These are phyloP conservation scores for Geotrichum siamense DNA, from an alignment of 1,139 yeast genomes.

Conservation along the genomic window DNA sequence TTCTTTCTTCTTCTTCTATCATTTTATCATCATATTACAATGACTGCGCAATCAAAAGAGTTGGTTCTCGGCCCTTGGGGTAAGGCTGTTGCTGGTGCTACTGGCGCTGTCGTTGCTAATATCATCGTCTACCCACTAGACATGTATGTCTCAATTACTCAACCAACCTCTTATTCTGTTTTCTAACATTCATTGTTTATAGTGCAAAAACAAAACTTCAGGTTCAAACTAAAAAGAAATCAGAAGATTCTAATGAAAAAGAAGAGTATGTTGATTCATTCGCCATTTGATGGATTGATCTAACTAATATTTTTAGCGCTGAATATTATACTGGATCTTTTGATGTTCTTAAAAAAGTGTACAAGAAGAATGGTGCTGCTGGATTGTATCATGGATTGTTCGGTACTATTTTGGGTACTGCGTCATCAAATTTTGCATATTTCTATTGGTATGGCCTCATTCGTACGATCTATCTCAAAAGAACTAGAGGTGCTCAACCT, in stretches of 20 bases:
- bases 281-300: neutral
- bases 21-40: neutral
- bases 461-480: slow-evolving; percentile 47
- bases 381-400: slow-evolving; percentile 74
- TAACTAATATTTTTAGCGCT: neutral
- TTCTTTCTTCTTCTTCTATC: neutral
- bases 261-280: slow-evolving; percentile 13
- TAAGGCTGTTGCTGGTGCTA: slow-evolving; percentile 77
- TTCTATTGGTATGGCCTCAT: slow-evolving; percentile 81
- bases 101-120: slow-evolving; percentile 77
- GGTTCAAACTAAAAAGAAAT: slow-evolving; percentile 29
- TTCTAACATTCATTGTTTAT: neutral
- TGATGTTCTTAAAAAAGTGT: slow-evolving; percentile 58
- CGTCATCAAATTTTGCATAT: slow-evolving; percentile 75
- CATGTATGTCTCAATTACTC: slow-evolving; percentile 33
- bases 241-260: slow-evolving; percentile 3
- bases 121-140: slow-evolving; percentile 88
- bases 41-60: slow-evolving; percentile 7
- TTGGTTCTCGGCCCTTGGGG: slow-evolving; percentile 44
- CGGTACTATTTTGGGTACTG: slow-evolving; percentile 64
- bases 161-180: too few species aligned
- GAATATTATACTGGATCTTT: slow-evolving; percentile 46
- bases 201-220: slow-evolving; percentile 70
- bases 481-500: slow-evolving; percentile 40
- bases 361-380: slow-evolving; percentile 51